Conservation (phyloP, 371 early-diverging fungal genomes). For the Apophysomyces elegans region DNA sequence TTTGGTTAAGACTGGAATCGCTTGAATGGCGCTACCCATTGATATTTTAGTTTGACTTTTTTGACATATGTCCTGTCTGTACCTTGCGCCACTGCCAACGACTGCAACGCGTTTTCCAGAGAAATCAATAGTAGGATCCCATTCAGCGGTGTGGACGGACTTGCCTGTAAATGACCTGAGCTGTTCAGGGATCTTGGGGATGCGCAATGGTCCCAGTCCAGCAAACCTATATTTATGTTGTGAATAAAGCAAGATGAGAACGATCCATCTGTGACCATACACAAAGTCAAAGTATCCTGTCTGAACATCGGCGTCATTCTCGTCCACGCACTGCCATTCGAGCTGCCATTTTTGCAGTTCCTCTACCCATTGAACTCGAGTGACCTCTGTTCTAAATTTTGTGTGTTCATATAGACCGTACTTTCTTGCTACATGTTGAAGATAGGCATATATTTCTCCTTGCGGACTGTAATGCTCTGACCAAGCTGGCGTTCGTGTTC, state of each 20-base stretch:
- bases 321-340: conserved; percentile 16
- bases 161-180: conserved; percentile 52
- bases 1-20: conserved; percentile 51
- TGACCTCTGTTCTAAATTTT: conserved; percentile 49
- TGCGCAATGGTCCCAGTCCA: conserved; percentile 39
- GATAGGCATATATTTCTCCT: conserved; percentile 55
- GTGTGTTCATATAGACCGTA: conserved; percentile 50
- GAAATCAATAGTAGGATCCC: conserved; percentile 52
- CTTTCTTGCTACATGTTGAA: conserved; percentile 49
- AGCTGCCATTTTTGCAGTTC: conserved; percentile 50
- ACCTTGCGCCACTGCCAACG: conserved; percentile 61
- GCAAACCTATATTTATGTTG: conserved; percentile 23
- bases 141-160: conserved; percentile 52
- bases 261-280: conserved; percentile 19
- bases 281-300: conserved; percentile 33
- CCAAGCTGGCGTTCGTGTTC: conserved; percentile 49
- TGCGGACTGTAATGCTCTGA: conserved; percentile 38
- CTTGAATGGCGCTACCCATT: conserved; percentile 46
- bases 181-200: conserved; percentile 55
- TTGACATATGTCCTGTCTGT: conserved; percentile 6
- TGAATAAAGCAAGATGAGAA: background rate
- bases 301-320: conserved; percentile 10
- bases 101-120: conserved; percentile 53
- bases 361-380: conserved; percentile 48
- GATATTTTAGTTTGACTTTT: background rate